These are phyloP conservation scores for Glaciozyma martinii DNA, from an alignment of 768 basidiomycete genomes.

Conservation along the genomic window DNA sequence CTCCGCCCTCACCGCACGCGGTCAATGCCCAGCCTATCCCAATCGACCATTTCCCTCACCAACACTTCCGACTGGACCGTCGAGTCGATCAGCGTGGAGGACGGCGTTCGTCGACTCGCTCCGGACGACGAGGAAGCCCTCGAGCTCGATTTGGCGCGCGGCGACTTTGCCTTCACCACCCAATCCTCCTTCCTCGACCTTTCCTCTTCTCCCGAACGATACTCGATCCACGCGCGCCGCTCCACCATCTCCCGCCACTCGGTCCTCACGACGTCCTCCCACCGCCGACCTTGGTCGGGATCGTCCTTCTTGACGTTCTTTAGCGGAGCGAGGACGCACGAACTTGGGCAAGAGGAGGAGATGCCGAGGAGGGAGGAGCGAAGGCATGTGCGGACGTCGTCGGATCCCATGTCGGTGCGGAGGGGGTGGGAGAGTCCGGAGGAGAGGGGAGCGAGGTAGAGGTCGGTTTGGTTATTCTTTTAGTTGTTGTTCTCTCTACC, in stretches of 20 bases:
- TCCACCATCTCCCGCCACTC: background rate
- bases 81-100: background rate
- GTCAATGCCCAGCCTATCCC: background rate
- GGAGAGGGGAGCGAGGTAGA: too few relatives aligned
- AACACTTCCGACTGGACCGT: background rate
- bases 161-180: background rate
- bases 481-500: too few relatives aligned
- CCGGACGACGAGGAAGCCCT: background rate
- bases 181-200: background rate
- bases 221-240: background rate
- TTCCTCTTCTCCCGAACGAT: background rate
- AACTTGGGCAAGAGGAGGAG: background rate
- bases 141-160: background rate
- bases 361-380: background rate
- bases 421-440: too few relatives aligned
- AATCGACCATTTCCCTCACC: background rate
- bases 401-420: background rate
- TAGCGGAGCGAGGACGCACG: background rate
- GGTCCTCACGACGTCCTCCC: background rate
- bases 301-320: background rate
- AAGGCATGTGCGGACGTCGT: background rate
- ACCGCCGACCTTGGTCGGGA: background rate
- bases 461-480: too few relatives aligned
- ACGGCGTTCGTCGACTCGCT: background rate
- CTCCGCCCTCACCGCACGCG: background rate